Conservation (phyloP, 2,329 filamentous ascomycete genomes). For the Botrytis cinerea region DNA sequence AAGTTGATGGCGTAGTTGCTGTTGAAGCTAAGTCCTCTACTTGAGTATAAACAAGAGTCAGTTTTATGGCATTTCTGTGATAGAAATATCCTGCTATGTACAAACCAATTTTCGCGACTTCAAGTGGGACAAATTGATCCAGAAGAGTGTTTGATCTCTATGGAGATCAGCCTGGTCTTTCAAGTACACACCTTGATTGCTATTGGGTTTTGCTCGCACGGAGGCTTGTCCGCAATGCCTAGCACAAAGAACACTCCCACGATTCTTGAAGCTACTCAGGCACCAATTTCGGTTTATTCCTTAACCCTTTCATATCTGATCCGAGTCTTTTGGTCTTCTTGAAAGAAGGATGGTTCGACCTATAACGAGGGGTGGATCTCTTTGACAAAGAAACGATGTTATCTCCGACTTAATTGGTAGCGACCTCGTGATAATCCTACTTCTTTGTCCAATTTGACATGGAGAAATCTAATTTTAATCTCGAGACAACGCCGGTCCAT, state of each 20-base stretch:
- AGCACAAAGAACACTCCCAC: constrained; percentile 5
- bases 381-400: constrained; percentile 10
- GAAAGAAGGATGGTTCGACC: background rate
- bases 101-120: background rate
- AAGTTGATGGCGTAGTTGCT: background rate
- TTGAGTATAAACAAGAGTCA: background rate
- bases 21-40: background rate
- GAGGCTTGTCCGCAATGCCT: background rate
- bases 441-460: constrained; percentile 4
- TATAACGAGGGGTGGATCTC: background rate
- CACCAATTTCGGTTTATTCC: background rate
- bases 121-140: background rate
- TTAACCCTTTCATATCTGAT: background rate
- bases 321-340: background rate
- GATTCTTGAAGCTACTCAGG: constrained; percentile 18
- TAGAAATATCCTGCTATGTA: constrained; percentile 15
- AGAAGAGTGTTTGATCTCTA: background rate
- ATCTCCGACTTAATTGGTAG: constrained; percentile 1
- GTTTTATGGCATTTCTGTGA: background rate
- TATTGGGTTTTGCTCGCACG: background rate
- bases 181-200: background rate
- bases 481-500: background rate
- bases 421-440: background rate
- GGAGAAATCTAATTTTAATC: constrained; percentile 15
- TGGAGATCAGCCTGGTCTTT: background rate